phyloP scores from a whole-genome alignment of 2,329 filamentous ascomycete genomes.

The Diaporthe citri region DNA sequence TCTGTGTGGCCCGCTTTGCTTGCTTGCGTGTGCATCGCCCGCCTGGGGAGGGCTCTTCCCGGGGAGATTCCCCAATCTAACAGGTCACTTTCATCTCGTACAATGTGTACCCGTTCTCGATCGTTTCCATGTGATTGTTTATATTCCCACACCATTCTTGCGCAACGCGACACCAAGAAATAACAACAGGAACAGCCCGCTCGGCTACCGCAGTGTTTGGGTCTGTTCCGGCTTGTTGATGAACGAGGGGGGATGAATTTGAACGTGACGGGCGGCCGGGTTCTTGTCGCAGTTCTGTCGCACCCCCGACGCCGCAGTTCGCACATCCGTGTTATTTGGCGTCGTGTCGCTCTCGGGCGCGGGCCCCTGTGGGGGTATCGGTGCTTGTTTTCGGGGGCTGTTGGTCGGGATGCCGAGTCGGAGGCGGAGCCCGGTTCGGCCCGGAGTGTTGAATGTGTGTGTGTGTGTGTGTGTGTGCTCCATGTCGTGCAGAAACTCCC shows the following conservation, averaged over 20 bases:
- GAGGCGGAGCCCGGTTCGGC: constrained; percentile 3
- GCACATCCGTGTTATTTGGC: background rate
- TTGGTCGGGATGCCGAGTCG: background rate
- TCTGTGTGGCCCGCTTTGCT: background rate
- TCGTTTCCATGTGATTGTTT: background rate
- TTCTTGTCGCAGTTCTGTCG: background rate
- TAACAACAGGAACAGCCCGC: background rate
- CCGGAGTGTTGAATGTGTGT: constrained; percentile 1
- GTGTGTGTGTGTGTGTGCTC: background rate
- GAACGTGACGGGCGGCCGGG: too few species aligned
- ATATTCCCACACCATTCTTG: background rate
- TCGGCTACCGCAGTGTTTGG: background rate
- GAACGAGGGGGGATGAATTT: too few species aligned
- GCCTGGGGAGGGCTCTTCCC: background rate
- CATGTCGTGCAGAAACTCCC: background rate
- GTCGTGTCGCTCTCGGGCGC: background rate
- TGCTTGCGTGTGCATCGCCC: background rate
- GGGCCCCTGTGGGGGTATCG: background rate
- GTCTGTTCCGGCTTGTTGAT: too few species aligned
- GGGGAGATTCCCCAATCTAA: background rate
- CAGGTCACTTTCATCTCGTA: background rate
- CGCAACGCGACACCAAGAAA: background rate
- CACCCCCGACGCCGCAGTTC: background rate
- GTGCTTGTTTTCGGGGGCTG: background rate
- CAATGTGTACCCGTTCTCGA: background rate